Evolutionary conservation across 306 rosid species (phyloP).

Genomic region (Begonia masoniana): DNA sequence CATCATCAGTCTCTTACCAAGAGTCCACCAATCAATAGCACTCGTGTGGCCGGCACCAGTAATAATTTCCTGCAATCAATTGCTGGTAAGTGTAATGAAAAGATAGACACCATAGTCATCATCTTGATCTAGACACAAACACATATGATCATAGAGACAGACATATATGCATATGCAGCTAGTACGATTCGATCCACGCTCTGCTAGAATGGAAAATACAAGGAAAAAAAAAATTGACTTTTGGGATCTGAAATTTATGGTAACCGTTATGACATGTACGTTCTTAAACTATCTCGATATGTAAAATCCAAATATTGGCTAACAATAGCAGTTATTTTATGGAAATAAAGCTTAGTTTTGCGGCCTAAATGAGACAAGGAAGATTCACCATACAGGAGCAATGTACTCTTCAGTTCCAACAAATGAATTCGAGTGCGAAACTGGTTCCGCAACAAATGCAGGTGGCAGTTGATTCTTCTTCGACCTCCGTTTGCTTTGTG

Average conservation of each 20-base stretch:
- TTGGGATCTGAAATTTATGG: not conserved
- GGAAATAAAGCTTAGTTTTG: not conserved
- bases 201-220: not conserved
- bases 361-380: too few species aligned
- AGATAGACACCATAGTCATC: not conserved
- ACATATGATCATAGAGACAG: too few species aligned
- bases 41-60: slow-evolving; percentile 85
- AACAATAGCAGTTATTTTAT: too few species aligned
- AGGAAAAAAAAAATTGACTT: not conserved
- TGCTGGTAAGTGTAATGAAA: slow-evolving; percentile 15
- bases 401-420: slow-evolving; percentile 99
- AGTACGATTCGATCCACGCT: too few species aligned
- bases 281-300: too few species aligned
- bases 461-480: slow-evolving; percentile 73
- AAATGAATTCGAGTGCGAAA: slow-evolving; percentile 72
- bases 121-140: too few species aligned
- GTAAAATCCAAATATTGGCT: too few species aligned
- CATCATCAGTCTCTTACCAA: slow-evolving; percentile 44
- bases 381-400: slow-evolving; percentile 85
- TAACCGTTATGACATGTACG: not conserved
- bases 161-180: too few species aligned
- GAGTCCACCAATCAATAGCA: slow-evolving; percentile 98
- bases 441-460: slow-evolving; percentile 79
- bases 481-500: slow-evolving; percentile 35
- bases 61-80: slow-evolving; percentile 83